phyloP scores from a whole-genome alignment of 257 asterid genomes.

The Eucommia ulmoides region DNA sequence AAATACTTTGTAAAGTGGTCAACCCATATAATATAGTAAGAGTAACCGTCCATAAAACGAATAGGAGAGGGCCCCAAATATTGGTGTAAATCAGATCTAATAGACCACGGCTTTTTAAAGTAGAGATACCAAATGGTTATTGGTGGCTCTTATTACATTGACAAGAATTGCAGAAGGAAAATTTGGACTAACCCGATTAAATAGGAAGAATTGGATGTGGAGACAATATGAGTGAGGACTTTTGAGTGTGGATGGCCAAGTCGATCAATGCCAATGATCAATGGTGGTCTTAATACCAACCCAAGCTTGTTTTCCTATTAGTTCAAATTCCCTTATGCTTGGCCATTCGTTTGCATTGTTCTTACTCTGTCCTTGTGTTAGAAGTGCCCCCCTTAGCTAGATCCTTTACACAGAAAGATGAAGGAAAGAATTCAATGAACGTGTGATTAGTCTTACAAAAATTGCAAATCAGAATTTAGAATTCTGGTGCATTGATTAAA shows the following conservation, averaged over 20 bases:
- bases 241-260: neutral
- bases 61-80: conserved; percentile 4
- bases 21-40: conserved; percentile 1
- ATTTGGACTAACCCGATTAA: neutral
- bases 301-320: neutral
- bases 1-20: neutral
- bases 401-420: neutral
- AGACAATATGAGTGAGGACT: neutral
- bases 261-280: neutral
- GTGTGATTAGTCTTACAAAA: conserved; percentile 1
- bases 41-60: neutral
- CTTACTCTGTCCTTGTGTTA: neutral
- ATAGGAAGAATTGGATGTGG: neutral
- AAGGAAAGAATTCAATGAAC: conserved; percentile 1
- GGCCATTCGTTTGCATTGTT: conserved; percentile 1
- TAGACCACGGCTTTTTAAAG: neutral
- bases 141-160: conserved; percentile 1
- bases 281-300: neutral
- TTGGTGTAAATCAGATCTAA: neutral
- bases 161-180: conserved; percentile 1
- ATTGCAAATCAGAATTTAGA: neutral
- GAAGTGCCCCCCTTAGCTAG: conserved; percentile 6
- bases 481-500: too few relatives aligned
- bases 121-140: neutral
- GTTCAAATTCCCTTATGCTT: too few relatives aligned